Evolutionary conservation across 331 rosid species (phyloP).

Genomic region (Cydonia oblonga): DNA sequence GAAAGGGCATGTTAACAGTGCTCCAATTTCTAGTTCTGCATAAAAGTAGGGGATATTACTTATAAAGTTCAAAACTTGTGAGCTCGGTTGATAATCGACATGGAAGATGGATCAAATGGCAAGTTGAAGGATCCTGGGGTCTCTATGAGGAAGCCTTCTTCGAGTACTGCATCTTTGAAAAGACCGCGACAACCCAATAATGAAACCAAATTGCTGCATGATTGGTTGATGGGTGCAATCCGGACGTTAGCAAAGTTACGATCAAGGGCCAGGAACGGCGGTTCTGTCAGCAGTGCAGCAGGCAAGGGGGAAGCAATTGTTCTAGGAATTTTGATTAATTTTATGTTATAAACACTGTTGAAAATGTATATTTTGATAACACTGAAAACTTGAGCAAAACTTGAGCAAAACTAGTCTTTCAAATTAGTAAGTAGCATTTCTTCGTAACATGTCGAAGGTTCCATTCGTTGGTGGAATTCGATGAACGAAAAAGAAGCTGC

Average conservation of each 20-base stretch:
- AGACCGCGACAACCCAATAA: conserved; percentile 20
- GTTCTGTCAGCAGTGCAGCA: conserved; percentile 61
- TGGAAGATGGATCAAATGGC: conserved; percentile 8
- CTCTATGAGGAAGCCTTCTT: conserved; percentile 12
- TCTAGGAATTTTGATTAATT: background rate
- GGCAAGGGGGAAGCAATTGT: conserved; percentile 13
- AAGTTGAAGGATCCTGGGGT: conserved; percentile 8
- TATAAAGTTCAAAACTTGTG: background rate
- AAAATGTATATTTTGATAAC: too few relatives aligned
- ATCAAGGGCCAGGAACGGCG: conserved; percentile 35
- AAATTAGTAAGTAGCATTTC: background rate
- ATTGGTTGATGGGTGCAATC: conserved; percentile 44
- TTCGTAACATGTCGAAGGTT: conserved; percentile 20
- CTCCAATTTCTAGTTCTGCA: background rate
- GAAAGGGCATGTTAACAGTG: background rate
- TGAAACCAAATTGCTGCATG: conserved; percentile 33
- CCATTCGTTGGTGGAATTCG: conserved; percentile 53
- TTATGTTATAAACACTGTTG: background rate
- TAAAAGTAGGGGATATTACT: conserved; percentile 9
- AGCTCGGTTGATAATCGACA: background rate
- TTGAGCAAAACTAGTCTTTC: background rate
- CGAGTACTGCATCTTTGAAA: conserved; percentile 21
- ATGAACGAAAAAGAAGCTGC: conserved; percentile 51
- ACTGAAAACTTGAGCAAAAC: too few relatives aligned
- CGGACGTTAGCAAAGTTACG: conserved; percentile 39